Evolutionary conservation across 2,329 filamentous ascomycete genomes (phyloP).

Genomic region (Chaetomium sp.): DNA sequence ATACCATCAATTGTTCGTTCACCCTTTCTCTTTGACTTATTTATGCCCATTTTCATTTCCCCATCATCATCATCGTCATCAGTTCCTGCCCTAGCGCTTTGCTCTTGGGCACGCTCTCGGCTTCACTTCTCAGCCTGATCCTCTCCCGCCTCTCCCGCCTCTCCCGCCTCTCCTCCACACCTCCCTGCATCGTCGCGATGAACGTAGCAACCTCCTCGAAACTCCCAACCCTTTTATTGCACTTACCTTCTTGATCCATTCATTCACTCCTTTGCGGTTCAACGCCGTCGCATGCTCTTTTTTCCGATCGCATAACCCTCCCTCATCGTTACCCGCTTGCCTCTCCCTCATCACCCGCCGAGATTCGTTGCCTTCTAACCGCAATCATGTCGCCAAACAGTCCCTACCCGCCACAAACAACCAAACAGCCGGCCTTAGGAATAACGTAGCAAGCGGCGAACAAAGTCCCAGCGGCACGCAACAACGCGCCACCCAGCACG

Average conservation of each 20-base stretch:
- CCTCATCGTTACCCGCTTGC: slow-evolving; percentile 24
- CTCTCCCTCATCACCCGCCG: slow-evolving; percentile 30
- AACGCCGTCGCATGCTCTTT: slow-evolving; percentile 27
- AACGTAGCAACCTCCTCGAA: slow-evolving; percentile 19
- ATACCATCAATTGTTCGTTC: slow-evolving; percentile 38
- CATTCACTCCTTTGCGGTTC: slow-evolving; percentile 30
- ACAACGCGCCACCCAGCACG: neutral
- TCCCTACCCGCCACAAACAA: slow-evolving; percentile 45
- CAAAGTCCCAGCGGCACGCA: slow-evolving; percentile 9
- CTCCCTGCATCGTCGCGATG: slow-evolving; percentile 23
- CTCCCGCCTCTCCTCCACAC: slow-evolving; percentile 17
- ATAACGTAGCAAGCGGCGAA: slow-evolving; percentile 38
- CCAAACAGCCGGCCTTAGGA: slow-evolving; percentile 31
- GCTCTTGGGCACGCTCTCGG: slow-evolving; percentile 22
- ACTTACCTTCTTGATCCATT: slow-evolving; percentile 28
- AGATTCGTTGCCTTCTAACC: slow-evolving; percentile 55
- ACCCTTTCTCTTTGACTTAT: slow-evolving; percentile 27
- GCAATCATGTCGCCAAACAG: slow-evolving; percentile 55
- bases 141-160: slow-evolving; percentile 22
- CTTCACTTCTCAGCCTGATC: slow-evolving; percentile 24
- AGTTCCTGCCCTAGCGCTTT: slow-evolving; percentile 21
- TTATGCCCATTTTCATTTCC: slow-evolving; percentile 19
- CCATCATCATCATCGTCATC: slow-evolving; percentile 18
- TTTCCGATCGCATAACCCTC: slow-evolving; percentile 23
- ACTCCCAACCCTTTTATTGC: slow-evolving; percentile 16